Percentiles rank a stretch among this genome's conserved stretches.
Evolutionary conservation across 495 filamentous ascomycete genomes (phyloP).

Genomic region (Trichoderma reesei): DNA sequence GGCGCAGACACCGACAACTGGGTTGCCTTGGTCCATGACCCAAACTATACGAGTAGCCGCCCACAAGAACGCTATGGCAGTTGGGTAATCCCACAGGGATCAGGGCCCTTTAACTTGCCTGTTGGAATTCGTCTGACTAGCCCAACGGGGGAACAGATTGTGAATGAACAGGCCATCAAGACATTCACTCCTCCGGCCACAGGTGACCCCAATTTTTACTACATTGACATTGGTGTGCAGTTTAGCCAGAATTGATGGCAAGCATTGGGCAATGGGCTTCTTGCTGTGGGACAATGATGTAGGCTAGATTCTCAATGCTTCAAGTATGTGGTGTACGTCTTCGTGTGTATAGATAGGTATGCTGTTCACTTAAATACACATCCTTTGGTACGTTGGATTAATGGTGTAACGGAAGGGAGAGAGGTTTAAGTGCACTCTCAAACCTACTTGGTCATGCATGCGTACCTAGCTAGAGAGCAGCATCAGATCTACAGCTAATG

Average conservation of each 20-base stretch:
- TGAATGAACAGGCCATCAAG: not conserved
- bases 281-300: too few relatives aligned
- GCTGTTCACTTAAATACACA: too few relatives aligned
- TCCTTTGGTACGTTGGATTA: too few relatives aligned
- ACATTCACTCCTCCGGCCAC: not conserved
- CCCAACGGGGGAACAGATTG: conserved; percentile 1
- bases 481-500: too few relatives aligned
- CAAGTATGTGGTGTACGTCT: too few relatives aligned
- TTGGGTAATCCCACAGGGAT: not conserved
- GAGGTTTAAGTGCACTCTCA: too few relatives aligned
- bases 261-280: not conserved
- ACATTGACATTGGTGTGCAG: not conserved
- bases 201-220: not conserved
- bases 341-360: too few relatives aligned
- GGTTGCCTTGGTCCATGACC: not conserved
- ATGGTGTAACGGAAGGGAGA: too few relatives aligned
- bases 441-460: too few relatives aligned
- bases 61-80: conserved; percentile 5
- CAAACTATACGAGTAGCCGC: not conserved
- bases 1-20: not conserved
- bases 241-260: not conserved
- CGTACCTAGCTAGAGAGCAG: too few relatives aligned
- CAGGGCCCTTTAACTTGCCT: not conserved
- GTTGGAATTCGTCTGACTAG: not conserved
- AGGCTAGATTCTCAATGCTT: too few relatives aligned